Base-by-base conservation (phyloP, 306 rosid species). In the Macrotyloma uniflorum region DNA sequence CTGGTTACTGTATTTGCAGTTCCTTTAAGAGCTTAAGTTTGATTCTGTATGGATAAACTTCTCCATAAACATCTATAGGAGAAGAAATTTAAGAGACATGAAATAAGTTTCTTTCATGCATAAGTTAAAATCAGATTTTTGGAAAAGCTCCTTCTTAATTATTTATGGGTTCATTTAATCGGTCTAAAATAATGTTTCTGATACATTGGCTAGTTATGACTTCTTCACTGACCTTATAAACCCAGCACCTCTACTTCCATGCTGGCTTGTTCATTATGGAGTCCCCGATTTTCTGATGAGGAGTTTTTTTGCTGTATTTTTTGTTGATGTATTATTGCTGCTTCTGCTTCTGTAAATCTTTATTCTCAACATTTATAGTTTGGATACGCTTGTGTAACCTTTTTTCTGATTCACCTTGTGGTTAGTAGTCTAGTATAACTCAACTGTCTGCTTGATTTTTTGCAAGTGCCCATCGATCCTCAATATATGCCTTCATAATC, bases 401-500 rank as follows among this genome's bases (percentile, higher is more conserved):
- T 63, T 33, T 50, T 35, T 51, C 22, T 64, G 50, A 67, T 61
- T 63, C 65, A 30, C 57, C 53, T 62, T 69, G 20, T 61, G 66
- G 54, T 33, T 59, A 49, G 22, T 75, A 42, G 40, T 76, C 10
- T 83, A 22, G 24, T 68, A 35, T 72, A 38, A 28, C 74, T 57
- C 26, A 70, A 75, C 74, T 65, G 43, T 61, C 16, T 23, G 55
- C 78, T 80, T 61, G 38, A 13, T 73, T 73, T 83, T 19, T 24
- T 0, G 4, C 8, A 5, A 28, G 19, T 28, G 10, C 66, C 15
- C 2, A 15, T 16, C 3, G n/a, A 43, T 57, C 72, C 45, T 53
- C 67, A 15, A 43, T 42, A 36, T 67, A n/a, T 83, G 82, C 89
- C 85, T 82, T 79, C 88, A 45, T 79, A 86, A 83, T 83, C 89